Conservation (phyloP, 371 early-diverging fungal genomes). For the Mucor lusitanicus region DNA sequence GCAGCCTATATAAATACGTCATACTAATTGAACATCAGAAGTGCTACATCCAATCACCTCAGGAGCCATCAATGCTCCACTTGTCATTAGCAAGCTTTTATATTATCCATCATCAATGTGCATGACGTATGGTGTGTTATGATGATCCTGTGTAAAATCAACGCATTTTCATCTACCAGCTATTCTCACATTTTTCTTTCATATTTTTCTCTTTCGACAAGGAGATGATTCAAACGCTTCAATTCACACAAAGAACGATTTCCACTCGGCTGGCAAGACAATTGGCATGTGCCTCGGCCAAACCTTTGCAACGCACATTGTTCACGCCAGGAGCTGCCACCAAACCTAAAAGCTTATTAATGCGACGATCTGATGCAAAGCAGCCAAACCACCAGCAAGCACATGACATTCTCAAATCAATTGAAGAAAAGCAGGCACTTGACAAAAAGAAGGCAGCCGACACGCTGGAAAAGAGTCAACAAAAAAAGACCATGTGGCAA, state of each 20-base stretch:
- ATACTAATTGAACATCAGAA: not conserved
- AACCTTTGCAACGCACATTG: not conserved
- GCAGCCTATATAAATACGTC: too few relatives aligned
- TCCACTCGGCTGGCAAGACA: not conserved
- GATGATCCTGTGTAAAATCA: not conserved
- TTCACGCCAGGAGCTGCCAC: not conserved
- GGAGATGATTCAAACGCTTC: not conserved
- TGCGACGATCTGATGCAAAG: not conserved
- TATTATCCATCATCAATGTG: not conserved
- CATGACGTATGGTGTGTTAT: not conserved
- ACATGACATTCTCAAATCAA: conserved; percentile 32
- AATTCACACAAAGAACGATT: not conserved
- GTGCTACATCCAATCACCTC: not conserved
- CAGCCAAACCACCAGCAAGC: conserved; percentile 11
- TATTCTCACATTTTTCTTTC: not conserved
- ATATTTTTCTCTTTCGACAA: not conserved
- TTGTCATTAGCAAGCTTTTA: not conserved
- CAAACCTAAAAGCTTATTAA: not conserved
- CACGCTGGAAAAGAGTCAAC: conserved; percentile 14
- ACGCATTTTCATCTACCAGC: not conserved
- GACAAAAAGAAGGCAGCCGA: conserved; percentile 3
- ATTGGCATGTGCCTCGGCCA: not conserved
- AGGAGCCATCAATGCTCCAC: not conserved
- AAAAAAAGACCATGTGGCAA: conserved; percentile 71
- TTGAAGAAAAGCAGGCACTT: conserved; percentile 20